Evolutionary conservation across 139 green algal genomes (phyloP).

Genomic region (Tetradesmus lagerheimii): DNA sequence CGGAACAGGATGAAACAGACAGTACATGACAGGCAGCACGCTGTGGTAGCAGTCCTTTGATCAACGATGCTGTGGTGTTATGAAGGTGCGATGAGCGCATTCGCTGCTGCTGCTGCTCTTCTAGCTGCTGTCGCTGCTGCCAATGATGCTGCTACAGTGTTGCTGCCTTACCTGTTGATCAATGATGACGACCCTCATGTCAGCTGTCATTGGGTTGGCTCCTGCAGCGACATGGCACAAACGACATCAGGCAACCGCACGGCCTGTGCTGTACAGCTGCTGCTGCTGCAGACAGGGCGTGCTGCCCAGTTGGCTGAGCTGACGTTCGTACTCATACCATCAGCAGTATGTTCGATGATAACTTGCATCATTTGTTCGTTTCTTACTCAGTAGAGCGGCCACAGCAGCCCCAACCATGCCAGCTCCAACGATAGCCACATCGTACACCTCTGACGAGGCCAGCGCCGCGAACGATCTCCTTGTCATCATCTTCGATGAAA

Average conservation of each 20-base stretch:
- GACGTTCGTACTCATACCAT: too few species aligned
- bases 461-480: background rate
- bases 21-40: too few species aligned
- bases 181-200: constrained; percentile 69
- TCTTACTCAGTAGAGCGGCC: constrained; percentile 73
- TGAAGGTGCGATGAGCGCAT: background rate
- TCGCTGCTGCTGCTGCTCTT: background rate
- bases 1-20: too few species aligned
- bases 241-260: background rate
- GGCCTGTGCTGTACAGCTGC: background rate
- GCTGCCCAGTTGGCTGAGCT: background rate
- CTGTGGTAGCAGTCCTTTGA: too few species aligned
- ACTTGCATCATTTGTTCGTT: too few species aligned
- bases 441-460: constrained; percentile 44
- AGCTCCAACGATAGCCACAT: constrained; percentile 79
- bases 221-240: constrained; percentile 52
- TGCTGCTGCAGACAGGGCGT: background rate
- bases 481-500: background rate
- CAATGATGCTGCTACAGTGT: background rate
- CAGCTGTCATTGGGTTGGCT: constrained; percentile 57
- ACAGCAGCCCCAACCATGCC: constrained; percentile 83
- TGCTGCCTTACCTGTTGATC: constrained; percentile 66
- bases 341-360: too few species aligned
- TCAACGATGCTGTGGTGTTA: background rate
- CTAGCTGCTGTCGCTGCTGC: background rate